Conservation (phyloP, 352 stramenopile genomes). For the Phytophthora syringae region DNA sequence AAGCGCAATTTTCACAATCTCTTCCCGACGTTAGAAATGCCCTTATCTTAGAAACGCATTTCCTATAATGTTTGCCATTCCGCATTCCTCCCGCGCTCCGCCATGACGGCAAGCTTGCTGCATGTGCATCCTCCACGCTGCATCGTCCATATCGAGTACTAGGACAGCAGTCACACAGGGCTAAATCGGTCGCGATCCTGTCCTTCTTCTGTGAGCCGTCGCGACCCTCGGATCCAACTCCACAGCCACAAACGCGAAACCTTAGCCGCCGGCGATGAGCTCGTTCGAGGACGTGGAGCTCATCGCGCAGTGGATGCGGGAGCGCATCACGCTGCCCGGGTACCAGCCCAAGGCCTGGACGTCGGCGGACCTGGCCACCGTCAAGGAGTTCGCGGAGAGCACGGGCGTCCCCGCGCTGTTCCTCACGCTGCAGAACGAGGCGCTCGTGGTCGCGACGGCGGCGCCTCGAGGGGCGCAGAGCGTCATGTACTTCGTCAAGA, state of each 20-base stretch:
- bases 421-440: conserved; percentile 54
- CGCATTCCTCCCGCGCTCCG: no score
- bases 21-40: no score
- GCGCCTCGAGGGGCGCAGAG: conserved; percentile 53
- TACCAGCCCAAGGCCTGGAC: conserved; percentile 78
- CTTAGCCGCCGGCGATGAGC: conserved; percentile 48
- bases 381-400: conserved; percentile 87
- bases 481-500: conserved; percentile 92
- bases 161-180: no score
- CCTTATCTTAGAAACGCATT: no score
- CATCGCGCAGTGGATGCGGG: conserved; percentile 87
- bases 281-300: conserved; percentile 87
- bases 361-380: conserved; percentile 75
- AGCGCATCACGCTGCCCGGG: conserved; percentile 76
- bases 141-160: no score
- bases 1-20: no score
- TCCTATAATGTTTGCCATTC: no score
- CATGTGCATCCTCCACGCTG: no score
- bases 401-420: conserved; percentile 75
- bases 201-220: conserved; percentile 1
- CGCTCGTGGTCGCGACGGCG: conserved; percentile 59
- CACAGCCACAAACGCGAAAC: not conserved
- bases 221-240: conserved; percentile 15
- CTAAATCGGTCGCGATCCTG: conserved; percentile 6
- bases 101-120: no score